Conservation (phyloP, 164 flowering plant species). For the Liquidambar formosana region DNA sequence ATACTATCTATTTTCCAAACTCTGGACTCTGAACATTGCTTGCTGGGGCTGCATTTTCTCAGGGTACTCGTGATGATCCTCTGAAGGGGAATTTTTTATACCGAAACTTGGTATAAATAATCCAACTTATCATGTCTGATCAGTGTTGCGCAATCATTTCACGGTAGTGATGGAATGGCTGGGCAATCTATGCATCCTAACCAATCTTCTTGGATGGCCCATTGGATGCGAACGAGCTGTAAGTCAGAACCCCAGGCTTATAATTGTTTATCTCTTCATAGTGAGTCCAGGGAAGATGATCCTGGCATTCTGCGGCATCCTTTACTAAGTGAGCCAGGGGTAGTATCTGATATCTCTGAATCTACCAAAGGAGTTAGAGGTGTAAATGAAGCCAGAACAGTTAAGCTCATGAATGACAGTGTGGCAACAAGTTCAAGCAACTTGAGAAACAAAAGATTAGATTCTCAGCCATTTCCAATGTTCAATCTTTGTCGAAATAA, state of each 20-base stretch:
- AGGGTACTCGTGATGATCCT: constrained; percentile 11
- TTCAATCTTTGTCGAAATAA: constrained; percentile 15
- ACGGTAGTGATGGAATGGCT: constrained; percentile 19
- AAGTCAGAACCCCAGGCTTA: constrained; percentile 21
- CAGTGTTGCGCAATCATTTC: constrained; percentile 20
- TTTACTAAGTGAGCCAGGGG: background rate
- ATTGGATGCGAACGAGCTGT: constrained; percentile 46
- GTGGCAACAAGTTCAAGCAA: constrained; percentile 7
- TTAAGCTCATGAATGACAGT: constrained; percentile 9
- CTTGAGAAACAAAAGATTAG: constrained; percentile 20
- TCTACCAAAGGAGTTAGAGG: constrained; percentile 9
- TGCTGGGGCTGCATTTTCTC: constrained; percentile 6
- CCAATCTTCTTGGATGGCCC: constrained; percentile 61
- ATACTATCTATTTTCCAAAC: background rate
- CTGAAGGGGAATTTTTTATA: background rate
- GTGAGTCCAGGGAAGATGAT: constrained; percentile 19
- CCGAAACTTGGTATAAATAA: background rate
- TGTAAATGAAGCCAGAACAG: constrained; percentile 16
- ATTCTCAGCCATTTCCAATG: constrained; percentile 22
- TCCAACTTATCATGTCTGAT: constrained; percentile 39
- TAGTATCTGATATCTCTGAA: background rate
- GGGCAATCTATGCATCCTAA: constrained; percentile 23
- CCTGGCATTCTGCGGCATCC: constrained; percentile 8
- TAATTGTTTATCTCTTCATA: constrained; percentile 5
- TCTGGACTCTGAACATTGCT: constrained; percentile 10